Percentiles rank a stretch among this genome's conserved stretches.
These are phyloP conservation scores for Backusella luteola DNA, from an alignment of 192 early-diverging fungal species.

Conservation along the genomic window DNA sequence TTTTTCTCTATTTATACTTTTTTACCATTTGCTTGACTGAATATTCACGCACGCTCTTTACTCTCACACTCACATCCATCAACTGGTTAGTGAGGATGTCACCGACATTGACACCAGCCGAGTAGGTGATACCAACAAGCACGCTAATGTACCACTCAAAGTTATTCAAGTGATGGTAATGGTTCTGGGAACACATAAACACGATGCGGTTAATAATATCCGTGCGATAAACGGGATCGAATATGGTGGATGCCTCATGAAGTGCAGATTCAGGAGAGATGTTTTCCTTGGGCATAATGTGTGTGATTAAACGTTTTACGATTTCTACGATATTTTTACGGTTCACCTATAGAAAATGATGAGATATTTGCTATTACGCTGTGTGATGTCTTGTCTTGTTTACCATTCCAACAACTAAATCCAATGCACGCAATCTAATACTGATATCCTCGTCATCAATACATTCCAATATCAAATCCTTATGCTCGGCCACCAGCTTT, in stretches of 20 bases:
- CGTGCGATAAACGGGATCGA: constrained; percentile 71
- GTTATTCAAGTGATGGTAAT: constrained; percentile 80
- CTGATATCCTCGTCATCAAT: constrained; percentile 90
- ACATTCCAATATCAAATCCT: constrained; percentile 81
- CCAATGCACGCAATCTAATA: constrained; percentile 87
- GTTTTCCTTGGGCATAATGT: constrained; percentile 58
- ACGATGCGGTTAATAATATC: constrained; percentile 84
- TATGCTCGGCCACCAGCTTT: constrained; percentile 76
- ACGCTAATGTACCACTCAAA: constrained; percentile 96
- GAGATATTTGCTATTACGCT: not conserved
- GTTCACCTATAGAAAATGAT: constrained; percentile 50
- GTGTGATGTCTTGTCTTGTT: not conserved
- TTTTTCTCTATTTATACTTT: constrained; percentile 16
- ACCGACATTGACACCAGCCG: constrained; percentile 77
- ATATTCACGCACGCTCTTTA: constrained; percentile 78
- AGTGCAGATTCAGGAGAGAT: constrained; percentile 21
- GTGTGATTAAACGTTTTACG: constrained; percentile 80
- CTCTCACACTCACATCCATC: constrained; percentile 88
- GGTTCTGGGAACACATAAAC: constrained; percentile 78
- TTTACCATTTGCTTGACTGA: constrained; percentile 71
- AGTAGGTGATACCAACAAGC: constrained; percentile 74
- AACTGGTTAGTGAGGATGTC: constrained; percentile 68
- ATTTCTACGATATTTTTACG: constrained; percentile 77
- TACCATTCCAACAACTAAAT: constrained; percentile 85
- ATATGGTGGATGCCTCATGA: constrained; percentile 37